Percentiles rank a stretch among this genome's conserved stretches.
Conservation (phyloP, 208 protist genomes). For the Leishmania martiniquensis region DNA sequence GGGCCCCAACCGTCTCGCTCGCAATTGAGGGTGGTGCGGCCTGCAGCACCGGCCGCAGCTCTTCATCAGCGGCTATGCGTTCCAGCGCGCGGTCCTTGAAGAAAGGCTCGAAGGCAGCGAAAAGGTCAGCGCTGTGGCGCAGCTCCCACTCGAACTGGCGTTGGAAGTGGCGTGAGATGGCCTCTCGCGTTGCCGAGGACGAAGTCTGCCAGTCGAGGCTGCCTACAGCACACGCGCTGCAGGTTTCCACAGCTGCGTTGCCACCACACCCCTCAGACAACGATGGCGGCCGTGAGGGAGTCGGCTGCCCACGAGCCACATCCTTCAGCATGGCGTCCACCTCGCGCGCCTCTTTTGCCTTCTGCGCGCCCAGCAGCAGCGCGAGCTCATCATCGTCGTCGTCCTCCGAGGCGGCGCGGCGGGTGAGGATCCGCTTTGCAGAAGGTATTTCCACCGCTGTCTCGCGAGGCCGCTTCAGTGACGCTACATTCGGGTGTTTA, state of each 20-base stretch:
- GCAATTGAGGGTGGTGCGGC: conserved; percentile 30
- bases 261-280: neutral
- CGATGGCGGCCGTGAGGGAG: neutral
- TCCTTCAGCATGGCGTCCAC: conserved; percentile 29
- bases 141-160: conserved; percentile 77
- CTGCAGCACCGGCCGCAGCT: conserved; percentile 41
- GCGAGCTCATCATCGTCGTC: conserved; percentile 82
- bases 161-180: conserved; percentile 54
- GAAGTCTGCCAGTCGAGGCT: conserved; percentile 56
- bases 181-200: conserved; percentile 38
- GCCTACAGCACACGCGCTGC: conserved; percentile 28
- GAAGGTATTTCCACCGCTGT: neutral
- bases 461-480: conserved; percentile 8
- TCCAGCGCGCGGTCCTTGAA: conserved; percentile 57
- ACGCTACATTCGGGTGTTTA: neutral
- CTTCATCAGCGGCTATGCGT: conserved; percentile 33
- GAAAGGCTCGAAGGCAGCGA: conserved; percentile 76
- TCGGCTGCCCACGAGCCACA: conserved; percentile 3
- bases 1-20: conserved; percentile 24
- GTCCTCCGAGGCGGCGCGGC: conserved; percentile 7
- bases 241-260: neutral
- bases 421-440: conserved; percentile 17
- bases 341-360: conserved; percentile 44
- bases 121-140: conserved; percentile 38
- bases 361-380: conserved; percentile 65